Base-by-base conservation (phyloP, 768 basidiomycete species). In the Mycena chlorophos region DNA sequence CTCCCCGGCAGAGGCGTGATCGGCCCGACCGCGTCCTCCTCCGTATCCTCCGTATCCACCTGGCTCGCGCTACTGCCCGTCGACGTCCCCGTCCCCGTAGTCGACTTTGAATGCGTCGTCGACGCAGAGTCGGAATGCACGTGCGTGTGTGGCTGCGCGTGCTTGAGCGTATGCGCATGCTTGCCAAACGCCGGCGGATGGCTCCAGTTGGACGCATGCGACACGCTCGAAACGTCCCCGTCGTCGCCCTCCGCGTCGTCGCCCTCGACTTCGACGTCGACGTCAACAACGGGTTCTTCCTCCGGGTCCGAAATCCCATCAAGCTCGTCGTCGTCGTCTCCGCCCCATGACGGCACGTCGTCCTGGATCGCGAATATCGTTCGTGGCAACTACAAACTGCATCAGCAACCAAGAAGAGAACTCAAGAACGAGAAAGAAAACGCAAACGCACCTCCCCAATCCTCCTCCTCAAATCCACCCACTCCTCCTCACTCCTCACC, bases 311-410 rank as follows among this genome's bases (percentile, higher is more conserved):
- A 94, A 22, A 96, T 84, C 4, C 88, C 90, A 65, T 92, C 88
- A 20, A 94, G 71, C 0, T 81, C 79, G 59, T 88, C 88, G 55
- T 91, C 91, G 10, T 79, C 83, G 65, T 88, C 88, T 1, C 75
- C 80, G 29, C 52, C 52, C 4, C 93, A 97, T 6, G 78, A 78
- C 2, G 94, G 92, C 1, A 89, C 91, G 61, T 94, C 91, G 42
- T 94, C 88, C 59, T 91, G 89, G 3, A 98, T 80, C 1, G 89
- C 84, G 60, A 98, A 93, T 51, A 94, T 91, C 40, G 83, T 76
- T 65, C 85, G 82, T 43, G 83, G 80, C 34, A 82, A 76, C 72
- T 82, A 63, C 20, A 63, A 66, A 58, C n/a, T 52, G 37, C 51
- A 51, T 14, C 50, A 54, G 54, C 37, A 57, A 51, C 46, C 19